Conservation (phyloP, 75 land plant genomes). For the Pinus taeda region DNA sequence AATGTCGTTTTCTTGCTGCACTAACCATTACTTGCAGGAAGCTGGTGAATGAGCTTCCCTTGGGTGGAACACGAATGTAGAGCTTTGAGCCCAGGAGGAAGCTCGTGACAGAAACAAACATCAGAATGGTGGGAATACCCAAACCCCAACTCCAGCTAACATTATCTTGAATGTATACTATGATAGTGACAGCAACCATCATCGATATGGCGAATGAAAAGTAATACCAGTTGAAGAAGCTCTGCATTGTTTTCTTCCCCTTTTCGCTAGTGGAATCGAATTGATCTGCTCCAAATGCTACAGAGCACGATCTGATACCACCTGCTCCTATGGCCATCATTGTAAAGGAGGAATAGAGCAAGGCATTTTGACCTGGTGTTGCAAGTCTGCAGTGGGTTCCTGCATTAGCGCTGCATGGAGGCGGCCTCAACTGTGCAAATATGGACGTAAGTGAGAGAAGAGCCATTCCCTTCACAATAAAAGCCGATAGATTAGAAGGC, state of each 20-base stretch:
- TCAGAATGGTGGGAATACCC: slow-evolving; percentile 11
- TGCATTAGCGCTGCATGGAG: slow-evolving; percentile 17
- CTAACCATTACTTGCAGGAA: no score
- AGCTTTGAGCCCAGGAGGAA: slow-evolving; percentile 46
- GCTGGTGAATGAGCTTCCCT: slow-evolving; percentile 20
- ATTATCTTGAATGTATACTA: slow-evolving; percentile 61
- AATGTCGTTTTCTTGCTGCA: no score
- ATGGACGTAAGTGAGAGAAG: slow-evolving; percentile 50
- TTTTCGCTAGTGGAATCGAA: slow-evolving; percentile 50
- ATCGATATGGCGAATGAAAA: slow-evolving; percentile 37
- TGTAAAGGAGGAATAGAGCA: slow-evolving; percentile 26
- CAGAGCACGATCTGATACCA: slow-evolving; percentile 67
- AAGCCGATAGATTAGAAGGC: no score
- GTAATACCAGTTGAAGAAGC: slow-evolving; percentile 82
- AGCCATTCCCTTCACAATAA: slow-evolving; percentile 51
- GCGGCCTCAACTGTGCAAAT: slow-evolving; percentile 47
- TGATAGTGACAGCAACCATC: slow-evolving; percentile 44
- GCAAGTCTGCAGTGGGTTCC: slow-evolving; percentile 28
- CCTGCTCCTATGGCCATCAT: slow-evolving; percentile 43
- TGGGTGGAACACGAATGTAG: slow-evolving; percentile 38
- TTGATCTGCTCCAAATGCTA: slow-evolving; percentile 74
- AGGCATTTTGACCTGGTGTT: slow-evolving; percentile 22
- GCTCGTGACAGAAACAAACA: neutral
- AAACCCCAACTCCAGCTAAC: slow-evolving; percentile 63
- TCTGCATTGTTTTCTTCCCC: slow-evolving; percentile 48